Conservation (phyloP, 2,329 filamentous ascomycete species). For the Nemania diffusa region DNA sequence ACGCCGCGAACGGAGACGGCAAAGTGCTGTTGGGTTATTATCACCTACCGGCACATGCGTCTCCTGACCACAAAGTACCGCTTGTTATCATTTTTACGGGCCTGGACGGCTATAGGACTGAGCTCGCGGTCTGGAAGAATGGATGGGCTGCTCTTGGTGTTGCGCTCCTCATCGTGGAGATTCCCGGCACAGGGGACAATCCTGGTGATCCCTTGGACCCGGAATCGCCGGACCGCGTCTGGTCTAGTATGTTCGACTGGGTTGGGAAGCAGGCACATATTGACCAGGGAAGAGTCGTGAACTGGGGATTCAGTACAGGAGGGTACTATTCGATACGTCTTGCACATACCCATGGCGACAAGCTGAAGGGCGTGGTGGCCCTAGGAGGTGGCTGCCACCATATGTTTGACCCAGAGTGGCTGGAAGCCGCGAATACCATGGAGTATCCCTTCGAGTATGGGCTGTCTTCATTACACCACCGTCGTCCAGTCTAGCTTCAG, state of each 20-base stretch:
- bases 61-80: conserved; percentile 36
- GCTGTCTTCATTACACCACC: not conserved
- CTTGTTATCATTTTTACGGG: conserved; percentile 47
- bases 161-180: conserved; percentile 63
- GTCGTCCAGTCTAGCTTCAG: not conserved
- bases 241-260: conserved; percentile 65
- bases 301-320: conserved; percentile 68
- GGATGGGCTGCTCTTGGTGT: conserved; percentile 56
- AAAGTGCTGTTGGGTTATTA: conserved; percentile 44
- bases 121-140: conserved; percentile 50
- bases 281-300: conserved; percentile 58
- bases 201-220: conserved; percentile 59
- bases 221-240: conserved; percentile 62
- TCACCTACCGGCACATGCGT: conserved; percentile 44
- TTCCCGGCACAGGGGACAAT: conserved; percentile 67
- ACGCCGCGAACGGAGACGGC: conserved; percentile 43
- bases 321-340: conserved; percentile 68
- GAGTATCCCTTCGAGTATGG: conserved; percentile 68
- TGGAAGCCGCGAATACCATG: conserved; percentile 63
- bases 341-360: conserved; percentile 66
- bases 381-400: conserved; percentile 65
- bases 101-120: conserved; percentile 48
- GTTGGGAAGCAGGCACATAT: conserved; percentile 58
- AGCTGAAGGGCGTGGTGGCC: conserved; percentile 62
- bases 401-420: conserved; percentile 66